phyloP scores from a whole-genome alignment of 371 early-diverging fungal species.

The Mucor indicus region DNA sequence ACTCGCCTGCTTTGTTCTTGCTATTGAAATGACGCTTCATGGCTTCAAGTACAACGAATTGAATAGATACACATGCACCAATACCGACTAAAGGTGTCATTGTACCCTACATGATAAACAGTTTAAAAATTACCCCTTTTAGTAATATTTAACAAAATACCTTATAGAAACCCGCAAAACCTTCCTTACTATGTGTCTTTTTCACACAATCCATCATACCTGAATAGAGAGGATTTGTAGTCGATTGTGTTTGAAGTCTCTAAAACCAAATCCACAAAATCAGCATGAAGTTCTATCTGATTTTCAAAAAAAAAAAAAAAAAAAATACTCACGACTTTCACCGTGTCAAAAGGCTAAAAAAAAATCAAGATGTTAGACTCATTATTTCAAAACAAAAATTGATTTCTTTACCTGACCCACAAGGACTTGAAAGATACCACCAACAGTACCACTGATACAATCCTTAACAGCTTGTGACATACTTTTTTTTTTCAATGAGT shows the following conservation, averaged over 20 bases:
- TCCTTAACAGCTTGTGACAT: slow-evolving; percentile 67
- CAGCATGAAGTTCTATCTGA: too few species aligned
- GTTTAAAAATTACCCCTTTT: slow-evolving; percentile 10
- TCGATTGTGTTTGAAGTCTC: slow-evolving; percentile 84
- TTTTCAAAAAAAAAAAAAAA: too few species aligned
- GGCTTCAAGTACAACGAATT: slow-evolving; percentile 70
- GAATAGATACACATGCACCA: slow-evolving; percentile 81
- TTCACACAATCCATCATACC: slow-evolving; percentile 77
- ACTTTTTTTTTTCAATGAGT: slow-evolving; percentile 8
- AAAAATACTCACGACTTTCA: slow-evolving; percentile 80
- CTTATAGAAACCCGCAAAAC: slow-evolving; percentile 74
- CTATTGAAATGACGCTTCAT: slow-evolving; percentile 69
- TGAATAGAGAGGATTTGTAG: slow-evolving; percentile 60
- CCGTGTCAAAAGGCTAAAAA: slow-evolving; percentile 75
- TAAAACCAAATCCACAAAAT: slow-evolving; percentile 12
- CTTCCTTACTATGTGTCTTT: slow-evolving; percentile 70
- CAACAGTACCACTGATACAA: slow-evolving; percentile 73
- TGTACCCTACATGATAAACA: slow-evolving; percentile 50
- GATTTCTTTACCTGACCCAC: slow-evolving; percentile 63
- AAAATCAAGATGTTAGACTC: slow-evolving; percentile 2
- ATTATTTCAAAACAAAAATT: not conserved
- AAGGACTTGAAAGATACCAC: slow-evolving; percentile 78
- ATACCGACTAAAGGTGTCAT: slow-evolving; percentile 77
- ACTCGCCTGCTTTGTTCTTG: slow-evolving; percentile 35
- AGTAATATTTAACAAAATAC: slow-evolving; percentile 22